These are phyloP conservation scores for Melanogaster broomeanus DNA, from an alignment of 768 basidiomycete species.

Conservation along the genomic window DNA sequence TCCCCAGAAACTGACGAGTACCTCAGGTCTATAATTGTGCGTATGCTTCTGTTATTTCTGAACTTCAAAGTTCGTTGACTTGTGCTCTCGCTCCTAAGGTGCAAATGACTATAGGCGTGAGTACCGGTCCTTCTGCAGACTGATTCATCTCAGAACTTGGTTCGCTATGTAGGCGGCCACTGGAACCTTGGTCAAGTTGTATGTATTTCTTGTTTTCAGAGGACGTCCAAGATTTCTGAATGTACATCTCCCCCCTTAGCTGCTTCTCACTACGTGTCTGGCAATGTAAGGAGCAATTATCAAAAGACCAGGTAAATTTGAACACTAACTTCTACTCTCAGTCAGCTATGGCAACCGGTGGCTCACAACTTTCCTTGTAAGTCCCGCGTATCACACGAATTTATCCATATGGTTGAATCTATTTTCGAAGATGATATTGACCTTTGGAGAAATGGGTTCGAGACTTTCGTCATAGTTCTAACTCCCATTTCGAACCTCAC, in stretches of 20 bases:
- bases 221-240: neutral
- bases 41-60: conserved; percentile 18
- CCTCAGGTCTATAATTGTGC: conserved; percentile 50
- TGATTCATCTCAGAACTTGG: neutral
- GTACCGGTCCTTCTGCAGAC: conserved; percentile 8
- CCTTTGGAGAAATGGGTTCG: conserved; percentile 53
- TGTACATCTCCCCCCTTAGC: conserved; percentile 27
- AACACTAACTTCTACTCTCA: conserved; percentile 20
- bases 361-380: conserved; percentile 48
- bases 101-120: conserved; percentile 44
- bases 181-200: conserved; percentile 59
- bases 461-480: neutral
- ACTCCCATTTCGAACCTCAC: neutral
- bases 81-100: conserved; percentile 29
- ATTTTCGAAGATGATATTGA: conserved; percentile 42
- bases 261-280: conserved; percentile 62
- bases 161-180: conserved; percentile 44
- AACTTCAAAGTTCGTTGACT: conserved; percentile 7
- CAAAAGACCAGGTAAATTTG: neutral
- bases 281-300: conserved; percentile 47
- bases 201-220: conserved; percentile 18
- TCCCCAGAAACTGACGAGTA: conserved; percentile 16
- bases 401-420: neutral
- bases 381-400: conserved; percentile 11
- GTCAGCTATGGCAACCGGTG: conserved; percentile 56